These are phyloP conservation scores for Vararia minispora DNA, from an alignment of 768 basidiomycete genomes.

Conservation along the genomic window DNA sequence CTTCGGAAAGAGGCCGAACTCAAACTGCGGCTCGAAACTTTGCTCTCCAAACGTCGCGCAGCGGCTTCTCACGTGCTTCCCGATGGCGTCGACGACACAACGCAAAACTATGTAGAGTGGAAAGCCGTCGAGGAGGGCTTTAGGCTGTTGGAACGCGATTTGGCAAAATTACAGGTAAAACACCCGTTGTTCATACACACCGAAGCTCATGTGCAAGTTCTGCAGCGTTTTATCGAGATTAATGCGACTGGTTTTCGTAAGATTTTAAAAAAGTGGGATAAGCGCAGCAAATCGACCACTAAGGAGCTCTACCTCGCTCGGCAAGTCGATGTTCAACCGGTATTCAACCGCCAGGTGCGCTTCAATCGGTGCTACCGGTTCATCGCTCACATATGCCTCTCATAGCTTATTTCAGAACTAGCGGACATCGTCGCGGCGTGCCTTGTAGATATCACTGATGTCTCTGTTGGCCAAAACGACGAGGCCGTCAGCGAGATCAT, in stretches of 20 bases:
- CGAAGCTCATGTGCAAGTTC: conserved; percentile 8
- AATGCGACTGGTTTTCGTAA: conserved; percentile 96
- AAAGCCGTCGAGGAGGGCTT: conserved; percentile 95
- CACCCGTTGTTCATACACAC: conserved; percentile 5
- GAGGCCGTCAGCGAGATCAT: conserved; percentile 60
- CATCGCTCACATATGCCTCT: background rate
- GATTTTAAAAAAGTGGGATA: conserved; percentile 98
- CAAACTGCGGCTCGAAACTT: conserved; percentile 80
- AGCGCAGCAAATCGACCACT: conserved; percentile 87
- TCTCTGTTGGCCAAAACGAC: conserved; percentile 71
- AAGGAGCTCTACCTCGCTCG: conserved; percentile 93
- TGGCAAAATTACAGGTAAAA: conserved; percentile 85
- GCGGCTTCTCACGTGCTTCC: conserved; percentile 63
- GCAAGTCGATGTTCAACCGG: conserved; percentile 98
- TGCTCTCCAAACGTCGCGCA: conserved; percentile 88
- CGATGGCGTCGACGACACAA: conserved; percentile 50
- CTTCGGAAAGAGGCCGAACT: conserved; percentile 95
- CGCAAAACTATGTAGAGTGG: conserved; percentile 77
- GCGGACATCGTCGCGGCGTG: conserved; percentile 86
- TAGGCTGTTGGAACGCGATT: conserved; percentile 84
- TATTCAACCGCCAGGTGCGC: conserved; percentile 86
- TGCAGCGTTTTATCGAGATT: conserved; percentile 91
- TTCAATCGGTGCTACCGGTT: background rate
- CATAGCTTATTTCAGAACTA: conserved; percentile 85
- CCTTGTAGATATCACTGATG: conserved; percentile 67